Evolutionary conservation across 78 protist genomes (phyloP).

Genomic region (Trichosphaerium sp.): DNA sequence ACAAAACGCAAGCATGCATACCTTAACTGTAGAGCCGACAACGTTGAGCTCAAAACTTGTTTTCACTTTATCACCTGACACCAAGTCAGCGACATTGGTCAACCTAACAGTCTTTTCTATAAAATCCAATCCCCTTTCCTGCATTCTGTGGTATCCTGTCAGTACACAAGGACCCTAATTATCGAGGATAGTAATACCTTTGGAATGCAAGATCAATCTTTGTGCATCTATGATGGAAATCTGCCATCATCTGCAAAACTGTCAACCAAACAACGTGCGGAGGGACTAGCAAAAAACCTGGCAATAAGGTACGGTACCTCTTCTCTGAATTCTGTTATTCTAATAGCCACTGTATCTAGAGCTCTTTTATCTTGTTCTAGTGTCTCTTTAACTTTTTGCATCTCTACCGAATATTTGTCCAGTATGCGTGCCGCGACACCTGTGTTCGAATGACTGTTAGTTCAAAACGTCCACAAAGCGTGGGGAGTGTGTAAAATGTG

Average conservation of each 20-base stretch:
- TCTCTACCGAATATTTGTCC: not conserved
- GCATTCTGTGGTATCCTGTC: too few relatives aligned
- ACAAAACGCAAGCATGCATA: not conserved
- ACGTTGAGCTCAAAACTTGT: conserved; percentile 26
- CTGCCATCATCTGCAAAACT: too few relatives aligned
- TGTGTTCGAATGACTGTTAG: too few relatives aligned
- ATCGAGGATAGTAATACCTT: too few relatives aligned
- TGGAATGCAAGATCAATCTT: too few relatives aligned
- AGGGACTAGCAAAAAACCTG: conserved; percentile 3
- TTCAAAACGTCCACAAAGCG: too few relatives aligned
- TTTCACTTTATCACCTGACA: conserved; percentile 1
- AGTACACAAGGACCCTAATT: too few relatives aligned
- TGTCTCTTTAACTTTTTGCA: not conserved
- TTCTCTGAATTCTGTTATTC: conserved; percentile 16
- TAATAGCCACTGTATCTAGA: conserved; percentile 24
- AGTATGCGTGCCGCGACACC: conserved; percentile 37
- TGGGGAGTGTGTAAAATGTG: too few relatives aligned
- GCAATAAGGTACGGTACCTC: conserved; percentile 47
- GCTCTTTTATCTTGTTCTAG: conserved; percentile 7
- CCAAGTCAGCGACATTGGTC: not conserved
- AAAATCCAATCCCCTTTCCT: conserved; percentile 30
- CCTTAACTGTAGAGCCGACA: not conserved
- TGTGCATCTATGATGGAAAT: too few relatives aligned
- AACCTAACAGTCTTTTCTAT: conserved; percentile 29
- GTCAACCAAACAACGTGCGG: too few relatives aligned